phyloP scores from a whole-genome alignment of 495 filamentous ascomycete genomes.

The Aspergillus taichungensis region DNA sequence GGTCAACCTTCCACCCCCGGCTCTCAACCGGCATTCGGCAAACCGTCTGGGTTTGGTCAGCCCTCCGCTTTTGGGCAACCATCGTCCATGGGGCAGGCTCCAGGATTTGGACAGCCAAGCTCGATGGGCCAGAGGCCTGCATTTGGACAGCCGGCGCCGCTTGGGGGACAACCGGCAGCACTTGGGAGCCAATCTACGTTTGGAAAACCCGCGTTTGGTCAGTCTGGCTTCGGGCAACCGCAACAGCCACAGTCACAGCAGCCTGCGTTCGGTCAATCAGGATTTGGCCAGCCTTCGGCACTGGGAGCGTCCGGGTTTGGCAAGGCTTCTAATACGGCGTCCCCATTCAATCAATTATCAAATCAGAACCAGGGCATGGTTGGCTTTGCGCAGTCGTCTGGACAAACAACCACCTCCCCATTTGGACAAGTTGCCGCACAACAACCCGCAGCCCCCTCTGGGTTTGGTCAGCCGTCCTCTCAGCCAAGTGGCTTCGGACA shows the following conservation, averaged over 20 bases:
- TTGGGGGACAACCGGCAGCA: slow-evolving; percentile 17
- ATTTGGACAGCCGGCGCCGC: slow-evolving; percentile 25
- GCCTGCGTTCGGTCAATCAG: slow-evolving; percentile 21
- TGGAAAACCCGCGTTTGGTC: slow-evolving; percentile 30
- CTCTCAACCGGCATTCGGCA: slow-evolving; percentile 21
- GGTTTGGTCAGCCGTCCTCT: slow-evolving; percentile 21
- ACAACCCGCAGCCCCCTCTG: slow-evolving; percentile 9
- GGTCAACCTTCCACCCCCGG: slow-evolving; percentile 19
- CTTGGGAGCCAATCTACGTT: slow-evolving; percentile 15
- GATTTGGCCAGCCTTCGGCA: slow-evolving; percentile 17
- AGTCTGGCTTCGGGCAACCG: slow-evolving; percentile 22
- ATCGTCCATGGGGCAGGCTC: slow-evolving; percentile 9
- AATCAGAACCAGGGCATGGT: slow-evolving; percentile 14
- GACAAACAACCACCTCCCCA: slow-evolving; percentile 15
- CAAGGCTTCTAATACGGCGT: slow-evolving; percentile 13
- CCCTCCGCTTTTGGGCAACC: slow-evolving; percentile 28
- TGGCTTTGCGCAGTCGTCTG: slow-evolving; percentile 21
- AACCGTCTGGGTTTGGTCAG: slow-evolving; percentile 27
- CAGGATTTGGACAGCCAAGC: slow-evolving; percentile 28
- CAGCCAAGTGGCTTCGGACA: slow-evolving; percentile 25
- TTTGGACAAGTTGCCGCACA: slow-evolving; percentile 23
- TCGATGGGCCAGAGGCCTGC: slow-evolving; percentile 22
- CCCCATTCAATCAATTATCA: slow-evolving; percentile 29
- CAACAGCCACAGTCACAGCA: not conserved
- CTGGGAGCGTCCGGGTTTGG: slow-evolving; percentile 24